Base-by-base conservation (phyloP, 768 basidiomycete genomes). In the Solioccasus polychromus region DNA sequence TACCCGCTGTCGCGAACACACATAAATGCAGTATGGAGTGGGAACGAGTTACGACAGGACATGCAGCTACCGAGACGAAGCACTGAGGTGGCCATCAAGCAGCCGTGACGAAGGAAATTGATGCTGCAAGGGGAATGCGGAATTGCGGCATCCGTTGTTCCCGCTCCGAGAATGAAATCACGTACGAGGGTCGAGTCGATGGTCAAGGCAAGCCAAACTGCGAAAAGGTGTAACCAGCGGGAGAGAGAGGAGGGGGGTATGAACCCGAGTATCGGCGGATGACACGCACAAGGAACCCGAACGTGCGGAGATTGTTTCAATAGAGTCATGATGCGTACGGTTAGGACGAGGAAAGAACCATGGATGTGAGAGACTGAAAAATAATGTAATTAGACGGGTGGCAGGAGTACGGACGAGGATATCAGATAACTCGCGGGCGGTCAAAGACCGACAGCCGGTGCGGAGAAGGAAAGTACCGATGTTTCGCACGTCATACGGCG, bases 1-100 rank as follows among this genome's bases (percentile, higher is more conserved):
- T 45, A 35, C 47, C 30, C 15, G 10, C 39, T 18, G 29, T n/a
- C n/a, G n/a, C n/a, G n/a, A 32, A 38, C 23, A 20, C 25, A 5
- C 28, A 34, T 11, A 36, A n/a, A 23, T 5, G 35, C 6, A 22
- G 30, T 25, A 31, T 42, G 52, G 52, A 53, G 52, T 53, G 52
- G 52, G 52, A 53, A 54, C 12, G 1, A 7, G 30, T 54, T 43
- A 48, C 47, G 48, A 41, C 18, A 55, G 44, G 35, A 6, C 42
- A 55, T 18, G 53, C 53, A 45, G 47, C 37, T 30, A 37, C 25
- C 9, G 52, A 44, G 34, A 34, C 20, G 50, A 54, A 53, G 38
- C 37, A 39, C 41, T 28, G 51, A 39, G 51, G 39, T 35, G 26
- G 29, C 15, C 50, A 49, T 42, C 25, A 24, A 14, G 8, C 40